Conservation (phyloP, 768 basidiomycete species). For the Leucosporidium yakuticum region DNA sequence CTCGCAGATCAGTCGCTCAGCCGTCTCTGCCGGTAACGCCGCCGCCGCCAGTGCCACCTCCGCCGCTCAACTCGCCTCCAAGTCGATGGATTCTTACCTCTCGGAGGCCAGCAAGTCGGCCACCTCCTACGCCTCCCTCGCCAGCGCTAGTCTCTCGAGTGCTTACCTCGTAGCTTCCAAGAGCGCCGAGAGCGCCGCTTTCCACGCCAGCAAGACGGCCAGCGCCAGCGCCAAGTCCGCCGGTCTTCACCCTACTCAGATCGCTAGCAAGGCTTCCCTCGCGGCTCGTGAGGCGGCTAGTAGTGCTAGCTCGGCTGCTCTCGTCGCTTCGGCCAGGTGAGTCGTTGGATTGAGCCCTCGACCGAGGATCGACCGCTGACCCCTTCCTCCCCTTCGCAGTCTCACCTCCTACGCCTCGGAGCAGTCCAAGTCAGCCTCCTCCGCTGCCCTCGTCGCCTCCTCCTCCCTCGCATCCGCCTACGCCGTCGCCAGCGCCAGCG, state of each 20-base stretch:
- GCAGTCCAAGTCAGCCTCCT: slow-evolving; percentile 6
- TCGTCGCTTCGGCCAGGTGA: slow-evolving; percentile 35
- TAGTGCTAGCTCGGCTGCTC: slow-evolving; percentile 39
- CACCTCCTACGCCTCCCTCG: slow-evolving; percentile 10
- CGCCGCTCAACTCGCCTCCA: slow-evolving; percentile 40
- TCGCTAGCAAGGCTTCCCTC: slow-evolving; percentile 25
- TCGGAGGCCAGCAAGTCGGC: slow-evolving; percentile 35
- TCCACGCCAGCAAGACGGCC: slow-evolving; percentile 40
- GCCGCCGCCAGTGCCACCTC: slow-evolving; percentile 40
- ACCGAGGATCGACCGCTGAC: neutral
- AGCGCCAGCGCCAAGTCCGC: neutral
- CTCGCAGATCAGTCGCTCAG: slow-evolving; percentile 12
- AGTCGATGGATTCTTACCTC: neutral
- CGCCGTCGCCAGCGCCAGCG: neutral
- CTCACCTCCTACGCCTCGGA: neutral
- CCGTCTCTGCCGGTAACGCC: slow-evolving; percentile 42
- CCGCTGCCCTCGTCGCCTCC: slow-evolving; percentile 1
- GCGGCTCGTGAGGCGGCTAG: slow-evolving; percentile 35
- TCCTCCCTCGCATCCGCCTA: slow-evolving; percentile 1
- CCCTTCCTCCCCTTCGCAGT: slow-evolving; percentile 1
- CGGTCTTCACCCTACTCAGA: neutral
- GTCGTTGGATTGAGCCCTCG: too few species aligned
- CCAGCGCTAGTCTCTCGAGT: slow-evolving; percentile 35
- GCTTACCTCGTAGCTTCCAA: slow-evolving; percentile 37
- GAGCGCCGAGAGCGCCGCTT: slow-evolving; percentile 27